Evolutionary conservation across 2,329 filamentous ascomycete species (phyloP), one percentile per base, ranked within the genome.

Genomic region (Xylariaceae sp.): DNA sequence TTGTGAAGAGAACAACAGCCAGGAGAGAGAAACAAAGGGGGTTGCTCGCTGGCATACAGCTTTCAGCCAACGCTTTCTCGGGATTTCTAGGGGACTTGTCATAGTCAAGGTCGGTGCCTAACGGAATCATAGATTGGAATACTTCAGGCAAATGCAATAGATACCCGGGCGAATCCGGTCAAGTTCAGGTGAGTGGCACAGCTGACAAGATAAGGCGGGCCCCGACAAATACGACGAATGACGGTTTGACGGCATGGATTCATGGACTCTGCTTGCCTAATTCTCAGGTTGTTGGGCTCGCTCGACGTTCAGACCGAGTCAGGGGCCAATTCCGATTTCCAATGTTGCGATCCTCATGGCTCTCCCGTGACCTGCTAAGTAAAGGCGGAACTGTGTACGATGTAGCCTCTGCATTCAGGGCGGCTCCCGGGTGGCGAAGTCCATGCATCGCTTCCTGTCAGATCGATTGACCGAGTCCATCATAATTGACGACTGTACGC

Each of bases 391-490:
- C 32, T 5, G 40, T 40, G 30, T 37, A 36, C 18, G 16, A 19
- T 42, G 18, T 22, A 15, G 5, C 19, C 9, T 42, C 13, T 34
- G 10, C 6, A 41, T 30, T 41, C 54, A 57, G 37, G 45, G 53
- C 55, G 37, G 53, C 55, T 34, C 49, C n/a, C 16, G 40, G 21
- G 56, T 53, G 56, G 56, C 49, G 45, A 53, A 43, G 29, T 32
- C 41, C 43, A 50, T 47, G 49, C 46, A 22, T n/a, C 9, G 29
- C 37, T 13, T 32, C 19, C 30, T n/a, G 39, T 12, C 49, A 29
- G 40, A 45, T n/a, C 32, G 18, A 43, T 48, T 49, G 47, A 57
- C 44, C 43, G 51, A 54, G 30, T 36, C 32, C 40, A 30, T 37
- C 29, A 18, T 40, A 19, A 34, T 42, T 15, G 22, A 34, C 18